Evolutionary conservation across 148 eudicot species (phyloP), one percentile per base, ranked within the genome.

Genomic region (Fagopyrum homotropicum): DNA sequence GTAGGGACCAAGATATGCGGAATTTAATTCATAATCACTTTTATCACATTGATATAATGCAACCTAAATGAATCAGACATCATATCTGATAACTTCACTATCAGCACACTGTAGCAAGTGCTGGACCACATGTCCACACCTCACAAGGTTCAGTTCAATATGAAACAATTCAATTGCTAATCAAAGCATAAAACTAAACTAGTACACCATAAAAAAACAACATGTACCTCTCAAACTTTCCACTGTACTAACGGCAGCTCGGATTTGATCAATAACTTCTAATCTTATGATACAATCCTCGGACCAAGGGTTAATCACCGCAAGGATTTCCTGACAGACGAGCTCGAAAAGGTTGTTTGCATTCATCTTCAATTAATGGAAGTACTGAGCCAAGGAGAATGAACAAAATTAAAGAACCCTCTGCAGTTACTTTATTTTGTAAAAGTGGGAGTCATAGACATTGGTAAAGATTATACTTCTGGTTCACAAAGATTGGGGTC

Each of bases 161-260:
- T 29, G 29, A 61, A 71, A n/a, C 14, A 60, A 43, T 55, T 15
- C 40, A 75, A 19, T 26, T 11, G 49, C 29, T 17, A n/a, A 45
- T 45, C 9, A 61, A 57, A 45, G 50, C 30, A 45, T 47, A 35
- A 43, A 60, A 60, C 14, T 12, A 15, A 17, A 11, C 29, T 19
- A 17, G 4, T 19, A 56, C 43, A 54, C 73, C 50, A 75, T 46
- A 57, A 52, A 4, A 56, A 6, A 72, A 22, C 26, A 56, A 64
- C 8, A 11, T 75, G 69, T 90, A 94, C 98, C 98, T 90, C 89
- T 88, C 52, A 94, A 85, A 80, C 86, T 91, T 73, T 91, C 96
- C 78, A 94, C 73, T 16, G 89, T 72, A 71, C 83, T 77, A 72
- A 90, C 84, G 75, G 81, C 83, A 73, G 54, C 84, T 75, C 76